These are phyloP conservation scores for Ceratorhiza oryzae-sativae DNA, from an alignment of 1,284 basidiomycete species.

Conservation along the genomic window DNA sequence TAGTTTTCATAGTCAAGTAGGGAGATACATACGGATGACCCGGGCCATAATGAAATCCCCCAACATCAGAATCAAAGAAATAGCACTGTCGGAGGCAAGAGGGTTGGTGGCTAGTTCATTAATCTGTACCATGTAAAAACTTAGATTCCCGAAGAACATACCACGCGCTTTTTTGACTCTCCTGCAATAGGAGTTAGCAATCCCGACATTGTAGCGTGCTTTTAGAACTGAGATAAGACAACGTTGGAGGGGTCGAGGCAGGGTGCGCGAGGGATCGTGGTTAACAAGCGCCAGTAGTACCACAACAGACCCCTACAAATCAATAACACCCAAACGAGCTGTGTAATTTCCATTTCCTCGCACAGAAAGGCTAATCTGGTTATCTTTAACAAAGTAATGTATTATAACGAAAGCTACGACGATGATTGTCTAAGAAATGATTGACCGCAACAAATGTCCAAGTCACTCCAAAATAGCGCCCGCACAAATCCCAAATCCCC, in stretches of 20 bases:
- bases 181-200: conserved; percentile 70
- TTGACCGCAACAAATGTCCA: conserved; percentile 21
- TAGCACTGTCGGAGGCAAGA: conserved; percentile 73
- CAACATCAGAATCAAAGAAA: conserved; percentile 98
- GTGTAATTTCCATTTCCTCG: background rate
- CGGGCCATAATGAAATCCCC: conserved; percentile 98
- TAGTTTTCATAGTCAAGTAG: conserved; percentile 47
- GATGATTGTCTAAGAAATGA: background rate
- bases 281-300: background rate
- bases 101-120: background rate
- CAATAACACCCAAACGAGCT: background rate
- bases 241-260: background rate
- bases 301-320: background rate
- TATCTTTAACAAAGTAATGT: background rate
- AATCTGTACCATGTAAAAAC: background rate
- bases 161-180: conserved; percentile 86
- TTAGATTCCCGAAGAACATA: conserved; percentile 58
- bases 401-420: conserved; percentile 17
- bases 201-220: conserved; percentile 13
- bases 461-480: background rate
- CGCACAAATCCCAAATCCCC: background rate
- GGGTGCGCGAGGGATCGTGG: background rate
- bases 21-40: conserved; percentile 71
- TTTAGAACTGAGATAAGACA: background rate
- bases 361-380: background rate